Evolutionary conservation across 2,329 filamentous ascomycete genomes (phyloP).

Genomic region (Aschersonia sp.): DNA sequence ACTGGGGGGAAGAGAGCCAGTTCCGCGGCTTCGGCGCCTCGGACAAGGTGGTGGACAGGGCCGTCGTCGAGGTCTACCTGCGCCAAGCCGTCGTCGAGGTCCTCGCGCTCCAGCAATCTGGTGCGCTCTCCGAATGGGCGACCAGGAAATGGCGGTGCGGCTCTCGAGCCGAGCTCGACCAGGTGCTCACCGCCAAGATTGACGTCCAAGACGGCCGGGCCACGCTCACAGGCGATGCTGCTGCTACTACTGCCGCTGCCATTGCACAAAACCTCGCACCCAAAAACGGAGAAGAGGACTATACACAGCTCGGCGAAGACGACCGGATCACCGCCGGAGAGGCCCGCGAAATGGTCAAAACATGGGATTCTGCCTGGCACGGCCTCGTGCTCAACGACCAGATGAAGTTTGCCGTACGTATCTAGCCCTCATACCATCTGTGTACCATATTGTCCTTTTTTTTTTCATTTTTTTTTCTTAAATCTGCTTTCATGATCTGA

Average conservation of each 20-base stretch:
- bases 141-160: slow-evolving; percentile 18
- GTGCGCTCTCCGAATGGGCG: slow-evolving; percentile 15
- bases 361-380: slow-evolving; percentile 44
- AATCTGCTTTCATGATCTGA: neutral
- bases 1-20: slow-evolving; percentile 32
- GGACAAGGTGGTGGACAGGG: slow-evolving; percentile 25
- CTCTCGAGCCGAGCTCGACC: slow-evolving; percentile 17
- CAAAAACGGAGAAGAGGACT: slow-evolving; percentile 11
- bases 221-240: slow-evolving; percentile 22
- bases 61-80: slow-evolving; percentile 31
- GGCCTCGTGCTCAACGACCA: slow-evolving; percentile 38
- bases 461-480: neutral
- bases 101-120: slow-evolving; percentile 24
- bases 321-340: slow-evolving; percentile 18
- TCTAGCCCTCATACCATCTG: neutral
- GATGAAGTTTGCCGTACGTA: slow-evolving; percentile 61
- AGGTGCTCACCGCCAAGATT: slow-evolving; percentile 21
- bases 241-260: slow-evolving; percentile 2
- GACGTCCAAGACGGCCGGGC: slow-evolving; percentile 24
- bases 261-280: slow-evolving; percentile 18
- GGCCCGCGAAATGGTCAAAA: slow-evolving; percentile 24
- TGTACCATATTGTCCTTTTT: neutral
- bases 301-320: slow-evolving; percentile 7
- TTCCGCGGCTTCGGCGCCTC: slow-evolving; percentile 28
- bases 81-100: slow-evolving; percentile 38